Base-by-base conservation (phyloP, 768 basidiomycete species). In the Mycena rosella region DNA sequence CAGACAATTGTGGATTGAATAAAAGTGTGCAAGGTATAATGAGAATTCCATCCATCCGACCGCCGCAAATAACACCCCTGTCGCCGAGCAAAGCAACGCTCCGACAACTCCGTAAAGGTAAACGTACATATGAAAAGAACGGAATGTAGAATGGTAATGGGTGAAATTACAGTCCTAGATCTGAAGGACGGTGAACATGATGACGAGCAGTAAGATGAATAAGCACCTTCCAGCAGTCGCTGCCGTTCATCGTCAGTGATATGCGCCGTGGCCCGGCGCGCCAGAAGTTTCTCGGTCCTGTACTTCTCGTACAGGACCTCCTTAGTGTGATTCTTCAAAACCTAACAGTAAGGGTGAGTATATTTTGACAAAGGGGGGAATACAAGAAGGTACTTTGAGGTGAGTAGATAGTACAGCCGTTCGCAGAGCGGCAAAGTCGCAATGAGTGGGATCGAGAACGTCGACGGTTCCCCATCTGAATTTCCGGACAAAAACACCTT, bases 231-330 rank as follows among this genome's bases (percentile, higher is more conserved):
- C 72, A 95, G 78, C 74, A 96, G 80, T 73, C 89, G 86, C 73
- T 89, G 87, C 72, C 89, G 83, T 74, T 94, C 88, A 70, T 89
- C 90, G 57, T 93, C 90, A 59, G 89, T 88, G 72, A 95, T 94
- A 70, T 89, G 86, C 72, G 87, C 86, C 24, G 94, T 95, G 24
- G 92, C 94, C 69, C 95, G 91, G 70, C 93, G 87, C 49, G 93
- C 94, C 22, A 96, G 88, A 62, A 96, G 87, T 79, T 95, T 95
- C 82, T 96, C 95, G 1, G 94, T 96, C 75, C 96, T 86, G 79
- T 91, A 98, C 73, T 91, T 91, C 83, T 98, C 96, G 78, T 98
- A 98, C 79, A 96, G 80, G 63, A 95, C 93, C 77, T 97, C 94
- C 73, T 91, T 91, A 34, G 96, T 96, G 64, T 89, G 89, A 49